A percentile compares a stretch with the other conserved stretches of the same genome.
Evolutionary conservation across 495 filamentous ascomycete species (phyloP).

Genomic region (Xylaria castorea): DNA sequence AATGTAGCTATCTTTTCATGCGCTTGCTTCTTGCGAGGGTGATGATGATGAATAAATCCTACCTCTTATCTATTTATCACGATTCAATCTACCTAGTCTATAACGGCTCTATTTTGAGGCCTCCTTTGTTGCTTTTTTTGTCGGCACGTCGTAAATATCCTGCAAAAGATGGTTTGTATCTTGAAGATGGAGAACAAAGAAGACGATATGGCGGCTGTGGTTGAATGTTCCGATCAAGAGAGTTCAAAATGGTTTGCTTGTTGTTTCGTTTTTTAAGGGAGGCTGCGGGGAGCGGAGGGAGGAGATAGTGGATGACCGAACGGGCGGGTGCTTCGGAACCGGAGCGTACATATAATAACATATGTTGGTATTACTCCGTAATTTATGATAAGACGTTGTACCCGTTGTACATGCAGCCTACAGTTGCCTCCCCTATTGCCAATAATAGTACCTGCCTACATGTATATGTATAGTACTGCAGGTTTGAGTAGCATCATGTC

Average conservation of each 20-base stretch:
- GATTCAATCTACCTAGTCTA: not conserved
- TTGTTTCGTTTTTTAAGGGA: not conserved
- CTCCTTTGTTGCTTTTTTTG: not conserved
- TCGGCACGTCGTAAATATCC: not conserved
- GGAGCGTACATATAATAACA: not conserved
- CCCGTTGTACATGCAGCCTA: not conserved
- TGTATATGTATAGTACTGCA: not conserved
- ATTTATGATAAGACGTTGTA: not conserved
- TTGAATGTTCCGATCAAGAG: not conserved
- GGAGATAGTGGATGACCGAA: not conserved
- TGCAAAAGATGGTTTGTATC: not conserved
- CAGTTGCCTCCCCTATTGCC: not conserved
- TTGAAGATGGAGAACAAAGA: not conserved
- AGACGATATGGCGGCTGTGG: not conserved
- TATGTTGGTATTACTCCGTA: no score
- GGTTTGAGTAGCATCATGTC: not conserved
- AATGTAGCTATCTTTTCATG: not conserved
- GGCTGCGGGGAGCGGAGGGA: not conserved
- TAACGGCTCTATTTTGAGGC: not conserved
- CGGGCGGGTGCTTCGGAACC: conserved; percentile 1
- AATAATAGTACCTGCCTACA: not conserved
- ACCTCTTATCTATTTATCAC: not conserved
- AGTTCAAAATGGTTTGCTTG: not conserved
- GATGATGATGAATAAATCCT: not conserved
- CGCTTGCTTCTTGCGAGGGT: not conserved